These are phyloP conservation scores for Cyberlindnera americana DNA, from an alignment of 805 yeast genomes.

Conservation along the genomic window DNA sequence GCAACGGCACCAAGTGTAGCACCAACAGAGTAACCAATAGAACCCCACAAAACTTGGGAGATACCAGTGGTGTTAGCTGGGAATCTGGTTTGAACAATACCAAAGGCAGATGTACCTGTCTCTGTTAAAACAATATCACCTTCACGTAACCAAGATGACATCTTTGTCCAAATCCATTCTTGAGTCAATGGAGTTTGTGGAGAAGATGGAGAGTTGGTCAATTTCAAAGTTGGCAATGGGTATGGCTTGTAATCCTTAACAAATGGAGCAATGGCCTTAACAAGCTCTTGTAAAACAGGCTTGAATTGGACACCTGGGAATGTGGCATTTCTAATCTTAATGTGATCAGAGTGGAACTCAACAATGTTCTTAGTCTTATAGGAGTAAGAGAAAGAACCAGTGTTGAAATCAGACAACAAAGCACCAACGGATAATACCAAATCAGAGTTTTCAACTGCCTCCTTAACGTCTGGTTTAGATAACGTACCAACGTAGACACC, in stretches of 20 bases:
- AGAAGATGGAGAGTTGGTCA: slow-evolving; percentile 42
- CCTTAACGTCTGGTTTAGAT: slow-evolving; percentile 67
- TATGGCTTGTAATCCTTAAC: slow-evolving; percentile 45
- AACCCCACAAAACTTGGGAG: slow-evolving; percentile 75
- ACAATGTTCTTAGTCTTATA: slow-evolving; percentile 71
- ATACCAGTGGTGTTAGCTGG: slow-evolving; percentile 61
- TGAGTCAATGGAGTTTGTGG: slow-evolving; percentile 50
- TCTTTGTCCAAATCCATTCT: slow-evolving; percentile 66
- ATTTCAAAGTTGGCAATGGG: slow-evolving; percentile 52
- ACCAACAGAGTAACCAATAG: slow-evolving; percentile 69
- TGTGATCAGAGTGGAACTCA: slow-evolving; percentile 76
- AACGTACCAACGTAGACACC: slow-evolving; percentile 84
- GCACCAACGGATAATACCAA: slow-evolving; percentile 79
- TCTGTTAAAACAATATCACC: slow-evolving; percentile 69
- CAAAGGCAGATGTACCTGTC: slow-evolving; percentile 75
- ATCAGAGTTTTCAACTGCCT: slow-evolving; percentile 70
- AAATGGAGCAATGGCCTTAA: slow-evolving; percentile 35
- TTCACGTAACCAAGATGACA: slow-evolving; percentile 57
- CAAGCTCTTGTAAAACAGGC: slow-evolving; percentile 43
- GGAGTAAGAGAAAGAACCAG: slow-evolving; percentile 80
- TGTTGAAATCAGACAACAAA: slow-evolving; percentile 81
- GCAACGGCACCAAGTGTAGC: slow-evolving; percentile 65
- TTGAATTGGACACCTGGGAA: slow-evolving; percentile 75
- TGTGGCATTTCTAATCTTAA: slow-evolving; percentile 64
- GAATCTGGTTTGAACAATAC: slow-evolving; percentile 63